These are phyloP conservation scores for Penicillium concentricum DNA, from an alignment of 2,329 filamentous ascomycete species.

Conservation along the genomic window DNA sequence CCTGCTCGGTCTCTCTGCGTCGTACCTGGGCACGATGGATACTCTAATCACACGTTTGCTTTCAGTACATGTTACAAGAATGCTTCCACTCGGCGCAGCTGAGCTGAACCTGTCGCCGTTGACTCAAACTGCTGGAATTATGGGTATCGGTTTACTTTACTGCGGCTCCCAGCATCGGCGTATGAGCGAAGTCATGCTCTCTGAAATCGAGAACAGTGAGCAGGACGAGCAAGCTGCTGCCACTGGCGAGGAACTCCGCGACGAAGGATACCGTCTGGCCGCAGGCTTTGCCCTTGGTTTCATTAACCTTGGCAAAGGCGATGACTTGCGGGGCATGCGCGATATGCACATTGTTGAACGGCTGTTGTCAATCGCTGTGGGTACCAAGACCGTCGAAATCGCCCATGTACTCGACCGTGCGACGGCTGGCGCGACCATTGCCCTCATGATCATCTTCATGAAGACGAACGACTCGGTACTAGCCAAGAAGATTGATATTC, in stretches of 20 bases:
- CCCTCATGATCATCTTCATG: constrained; percentile 91
- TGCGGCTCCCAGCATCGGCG: constrained; percentile 93
- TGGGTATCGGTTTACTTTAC: constrained; percentile 94
- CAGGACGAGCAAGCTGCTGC: constrained; percentile 65
- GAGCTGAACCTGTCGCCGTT: constrained; percentile 90
- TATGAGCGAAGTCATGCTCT: constrained; percentile 99
- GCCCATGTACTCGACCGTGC: constrained; percentile 92
- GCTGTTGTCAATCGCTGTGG: constrained; percentile 78
- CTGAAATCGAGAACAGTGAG: constrained; percentile 87
- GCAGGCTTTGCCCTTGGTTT: constrained; percentile 91
- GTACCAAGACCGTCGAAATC: constrained; percentile 84
- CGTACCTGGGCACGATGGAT: constrained; percentile 96
- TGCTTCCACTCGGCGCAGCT: constrained; percentile 87
- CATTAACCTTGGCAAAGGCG: constrained; percentile 91
- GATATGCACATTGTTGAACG: constrained; percentile 93
- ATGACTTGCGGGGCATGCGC: constrained; percentile 80
- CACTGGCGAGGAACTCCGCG: constrained; percentile 74
- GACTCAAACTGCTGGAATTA: constrained; percentile 92
- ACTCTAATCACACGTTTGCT: constrained; percentile 87
- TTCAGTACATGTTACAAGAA: constrained; percentile 92
- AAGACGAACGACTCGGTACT: constrained; percentile 87
- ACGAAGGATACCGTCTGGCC: constrained; percentile 93
- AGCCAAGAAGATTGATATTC: constrained; percentile 88
- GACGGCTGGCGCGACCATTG: constrained; percentile 88
- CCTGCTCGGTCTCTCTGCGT: constrained; percentile 87